Evolutionary conservation across 768 basidiomycete species (phyloP), one percentile per base, ranked within the genome.

Genomic region (Leucocoprinus birnbaumii): DNA sequence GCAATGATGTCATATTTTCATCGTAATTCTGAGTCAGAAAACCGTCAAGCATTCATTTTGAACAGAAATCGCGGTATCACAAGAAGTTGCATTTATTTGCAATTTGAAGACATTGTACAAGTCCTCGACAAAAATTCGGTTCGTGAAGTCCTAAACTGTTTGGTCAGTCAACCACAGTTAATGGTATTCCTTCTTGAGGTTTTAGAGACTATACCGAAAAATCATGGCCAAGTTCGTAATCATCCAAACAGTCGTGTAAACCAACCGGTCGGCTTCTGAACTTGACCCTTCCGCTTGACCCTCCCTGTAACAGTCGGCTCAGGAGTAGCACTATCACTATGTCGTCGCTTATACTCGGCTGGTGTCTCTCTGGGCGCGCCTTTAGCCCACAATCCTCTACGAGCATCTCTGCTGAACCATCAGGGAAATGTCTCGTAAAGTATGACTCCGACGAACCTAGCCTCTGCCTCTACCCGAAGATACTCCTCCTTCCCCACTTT

Each of bases 341-440:
- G 68, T 34, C 90, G 77, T 31, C 82, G 83, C 71, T 97, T 95
- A 68, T 89, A 95, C 47, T 88, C 85, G 0, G 84, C 80, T 0
- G 94, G 94, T 7, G 80, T 83, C 60, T 95, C 94, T 13, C 72
- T 72, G 4, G 59, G 61, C 0, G 61, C 62, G 1, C 83, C 84
- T 2, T 78, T 59, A 24, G 69, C 73, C 93, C 93, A 96, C 78
- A 94, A 88, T 0, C 94, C 94, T 56, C 75, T 72, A 49, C 78
- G 80, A 26, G 80, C 79, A 34, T 69, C 65, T 62, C 91, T 94
- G 55, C 3, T 37, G n/a, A 25, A 37, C 14, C 43, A 10, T 38
- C 18, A 43, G 35, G 35, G 37, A 22, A 3, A 26, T 21, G 42
- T 43, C 43, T 16, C n/a, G 45, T 31, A 21, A 31, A 56, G 34